Evolutionary conservation across 2,329 filamentous ascomycete species (phyloP), one percentile per base, ranked within the genome.

Genomic region (Fusarium heterosporum): DNA sequence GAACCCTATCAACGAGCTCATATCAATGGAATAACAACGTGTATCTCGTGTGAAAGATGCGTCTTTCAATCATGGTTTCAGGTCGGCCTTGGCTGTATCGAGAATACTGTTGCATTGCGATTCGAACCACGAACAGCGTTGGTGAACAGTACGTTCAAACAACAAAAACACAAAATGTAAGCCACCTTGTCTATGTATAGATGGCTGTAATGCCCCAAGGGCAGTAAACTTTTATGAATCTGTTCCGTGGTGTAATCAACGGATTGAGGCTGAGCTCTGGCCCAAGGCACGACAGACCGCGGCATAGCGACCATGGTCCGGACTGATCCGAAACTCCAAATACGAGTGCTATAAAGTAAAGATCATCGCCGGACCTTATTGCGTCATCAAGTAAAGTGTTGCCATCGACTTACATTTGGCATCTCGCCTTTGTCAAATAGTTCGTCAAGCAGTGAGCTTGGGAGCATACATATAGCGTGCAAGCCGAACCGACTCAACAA

Each of bases 261-360:
- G 50, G 45, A 36, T 41, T 25, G 40, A 56, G 45, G 46, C 51
- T 47, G 36, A 56, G 30, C n/a, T 51, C 41, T 45, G 28, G 39
- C 28, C 25, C 49, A 51, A 60, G 17, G 42, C 16, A 60, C 52
- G 40, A 39, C 34, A 48, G 60, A 46, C 39, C 32, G 49, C 64
- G 55, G 55, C 13, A 30, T 30, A 12, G 29, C 29, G 29, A 12
- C 29, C 51, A 64, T 49, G 58, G 61, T 41, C 61, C 62, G 58
- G 57, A 52, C 61, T 52, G 40, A 22, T 50, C 48, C 22, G 25
- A 58, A 34, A 51, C 29, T 50, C 16, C 25, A 40, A 22, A 28
- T 29, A 48, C 42, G 41, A 43, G 46, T 51, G 56, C 25, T 42
- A 22, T 62, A 17, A 28, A 62, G 51, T 55, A 52, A 46, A 43